phyloP scores from a whole-genome alignment of 129 eudicot genomes.

The Artemisia annua region DNA sequence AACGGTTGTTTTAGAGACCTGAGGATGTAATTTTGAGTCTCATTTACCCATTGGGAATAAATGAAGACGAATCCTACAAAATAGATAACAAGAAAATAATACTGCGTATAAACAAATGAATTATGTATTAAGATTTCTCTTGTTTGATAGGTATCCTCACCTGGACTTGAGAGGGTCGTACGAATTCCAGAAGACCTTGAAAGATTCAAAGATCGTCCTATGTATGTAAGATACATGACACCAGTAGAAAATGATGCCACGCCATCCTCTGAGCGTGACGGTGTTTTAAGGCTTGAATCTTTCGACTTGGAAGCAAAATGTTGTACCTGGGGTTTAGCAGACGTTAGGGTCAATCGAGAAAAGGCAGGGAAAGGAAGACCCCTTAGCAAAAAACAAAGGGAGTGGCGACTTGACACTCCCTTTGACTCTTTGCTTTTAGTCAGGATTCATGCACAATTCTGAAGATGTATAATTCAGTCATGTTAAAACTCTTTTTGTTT shows the following conservation, averaged over 20 bases:
- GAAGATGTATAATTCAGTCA: slow-evolving; percentile 6
- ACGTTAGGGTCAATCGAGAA: slow-evolving; percentile 77
- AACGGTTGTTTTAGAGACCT: not conserved
- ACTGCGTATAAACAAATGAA: not conserved
- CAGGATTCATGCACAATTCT: slow-evolving; percentile 58
- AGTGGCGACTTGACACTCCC: slow-evolving; percentile 71
- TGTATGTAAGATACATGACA: slow-evolving; percentile 68
- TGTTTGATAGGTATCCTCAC: slow-evolving; percentile 79
- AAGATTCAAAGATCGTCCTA: slow-evolving; percentile 72
- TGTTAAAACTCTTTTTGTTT: not conserved
- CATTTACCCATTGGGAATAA: not conserved
- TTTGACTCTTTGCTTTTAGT: slow-evolving; percentile 68
- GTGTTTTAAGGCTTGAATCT: slow-evolving; percentile 77
- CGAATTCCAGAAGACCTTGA: slow-evolving; percentile 79
- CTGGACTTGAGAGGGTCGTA: slow-evolving; percentile 83
- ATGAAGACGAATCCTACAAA: not conserved
- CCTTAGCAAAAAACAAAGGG: slow-evolving; percentile 76
- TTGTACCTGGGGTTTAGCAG: slow-evolving; percentile 95
- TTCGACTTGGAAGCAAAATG: slow-evolving; percentile 46
- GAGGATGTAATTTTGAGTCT: not conserved
- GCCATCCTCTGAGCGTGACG: slow-evolving; percentile 53
- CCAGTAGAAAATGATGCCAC: slow-evolving; percentile 29
- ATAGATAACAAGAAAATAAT: not conserved
- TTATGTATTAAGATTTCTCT: not conserved
- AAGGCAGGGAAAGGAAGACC: slow-evolving; percentile 97